Percentiles rank a stretch among this genome's conserved stretches.
These are phyloP conservation scores for Xerocomus nothofagi DNA, from an alignment of 1,284 basidiomycete genomes.

Conservation along the genomic window DNA sequence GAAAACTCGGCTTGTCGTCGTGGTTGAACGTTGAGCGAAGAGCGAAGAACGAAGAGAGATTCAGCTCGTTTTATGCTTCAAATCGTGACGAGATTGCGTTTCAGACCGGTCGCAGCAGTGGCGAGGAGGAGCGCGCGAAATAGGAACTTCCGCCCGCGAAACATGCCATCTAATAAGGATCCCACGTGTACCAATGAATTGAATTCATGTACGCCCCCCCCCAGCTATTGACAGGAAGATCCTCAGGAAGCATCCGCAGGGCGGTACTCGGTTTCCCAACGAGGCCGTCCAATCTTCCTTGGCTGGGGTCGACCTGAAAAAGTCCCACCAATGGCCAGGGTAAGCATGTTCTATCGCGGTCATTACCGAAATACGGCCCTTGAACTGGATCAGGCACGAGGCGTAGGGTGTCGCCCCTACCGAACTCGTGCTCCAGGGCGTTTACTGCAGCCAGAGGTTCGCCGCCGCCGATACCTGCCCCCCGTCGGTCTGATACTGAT, in stretches of 20 bases:
- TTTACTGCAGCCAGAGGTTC: too few relatives aligned
- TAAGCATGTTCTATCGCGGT: too few relatives aligned
- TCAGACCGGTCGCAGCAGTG: constrained; percentile 4
- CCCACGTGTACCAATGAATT: not conserved
- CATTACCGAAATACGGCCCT: too few relatives aligned
- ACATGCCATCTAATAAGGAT: not conserved
- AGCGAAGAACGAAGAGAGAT: not conserved
- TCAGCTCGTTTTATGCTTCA: not conserved
- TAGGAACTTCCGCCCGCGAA: not conserved
- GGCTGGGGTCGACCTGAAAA: too few relatives aligned
- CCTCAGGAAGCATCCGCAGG: constrained; percentile 9
- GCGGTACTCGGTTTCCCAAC: constrained; percentile 5
- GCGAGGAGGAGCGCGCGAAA: not conserved
- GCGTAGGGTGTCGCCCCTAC: too few relatives aligned
- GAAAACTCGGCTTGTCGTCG: not conserved
- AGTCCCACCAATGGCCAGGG: too few relatives aligned
- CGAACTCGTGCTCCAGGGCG: too few relatives aligned
- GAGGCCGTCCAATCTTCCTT: constrained; percentile 16
- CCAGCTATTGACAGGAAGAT: constrained; percentile 7
- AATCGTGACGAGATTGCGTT: not conserved
- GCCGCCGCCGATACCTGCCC: too few relatives aligned
- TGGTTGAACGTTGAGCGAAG: not conserved
- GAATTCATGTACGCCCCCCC: too few relatives aligned
- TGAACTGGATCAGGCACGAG: too few relatives aligned
- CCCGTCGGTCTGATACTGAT: too few relatives aligned